These are phyloP conservation scores for Trifolium pratense DNA, from an alignment of 306 rosid species.

Conservation along the genomic window DNA sequence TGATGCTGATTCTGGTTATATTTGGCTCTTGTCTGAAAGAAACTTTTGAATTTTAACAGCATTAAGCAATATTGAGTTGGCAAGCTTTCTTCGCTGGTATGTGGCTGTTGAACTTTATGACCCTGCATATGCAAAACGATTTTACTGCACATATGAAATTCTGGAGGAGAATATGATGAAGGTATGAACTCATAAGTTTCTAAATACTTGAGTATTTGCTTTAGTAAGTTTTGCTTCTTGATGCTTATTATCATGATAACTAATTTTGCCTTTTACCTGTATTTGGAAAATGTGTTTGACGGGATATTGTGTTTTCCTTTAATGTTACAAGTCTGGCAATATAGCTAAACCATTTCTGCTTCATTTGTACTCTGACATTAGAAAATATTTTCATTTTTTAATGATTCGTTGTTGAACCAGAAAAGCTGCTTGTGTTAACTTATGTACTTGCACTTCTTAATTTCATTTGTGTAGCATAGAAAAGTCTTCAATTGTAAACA, in stretches of 20 bases:
- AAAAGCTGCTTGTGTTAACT: slow-evolving; percentile 17
- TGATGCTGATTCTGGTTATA: slow-evolving; percentile 43
- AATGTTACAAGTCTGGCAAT: slow-evolving; percentile 17
- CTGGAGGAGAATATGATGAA: slow-evolving; percentile 97
- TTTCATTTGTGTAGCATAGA: slow-evolving; percentile 30
- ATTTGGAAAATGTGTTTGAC: slow-evolving; percentile 9
- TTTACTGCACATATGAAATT: slow-evolving; percentile 84
- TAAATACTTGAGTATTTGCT: slow-evolving; percentile 32
- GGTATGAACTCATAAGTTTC: slow-evolving; percentile 57
- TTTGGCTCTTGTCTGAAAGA: slow-evolving; percentile 45
- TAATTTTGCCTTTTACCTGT: slow-evolving; percentile 20
- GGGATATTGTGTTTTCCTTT: background rate
- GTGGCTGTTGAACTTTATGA: slow-evolving; percentile 97
- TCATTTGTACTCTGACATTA: slow-evolving; percentile 10
- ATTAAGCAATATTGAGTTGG: slow-evolving; percentile 82
- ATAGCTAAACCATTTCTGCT: slow-evolving; percentile 28
- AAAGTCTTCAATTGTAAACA: background rate
- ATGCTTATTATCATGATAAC: slow-evolving; percentile 20
- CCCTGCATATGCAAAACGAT: slow-evolving; percentile 93
- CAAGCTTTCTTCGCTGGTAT: slow-evolving; percentile 99
- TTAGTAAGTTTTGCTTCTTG: slow-evolving; percentile 7
- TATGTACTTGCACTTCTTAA: slow-evolving; percentile 16
- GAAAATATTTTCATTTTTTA: slow-evolving; percentile 17
- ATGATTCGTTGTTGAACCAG: slow-evolving; percentile 26
- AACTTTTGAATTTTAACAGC: slow-evolving; percentile 65